Percentiles rank a stretch among this genome's conserved stretches.
Evolutionary conservation across 352 stramenopile genomes (phyloP).

Genomic region (Pythium insidiosum): DNA sequence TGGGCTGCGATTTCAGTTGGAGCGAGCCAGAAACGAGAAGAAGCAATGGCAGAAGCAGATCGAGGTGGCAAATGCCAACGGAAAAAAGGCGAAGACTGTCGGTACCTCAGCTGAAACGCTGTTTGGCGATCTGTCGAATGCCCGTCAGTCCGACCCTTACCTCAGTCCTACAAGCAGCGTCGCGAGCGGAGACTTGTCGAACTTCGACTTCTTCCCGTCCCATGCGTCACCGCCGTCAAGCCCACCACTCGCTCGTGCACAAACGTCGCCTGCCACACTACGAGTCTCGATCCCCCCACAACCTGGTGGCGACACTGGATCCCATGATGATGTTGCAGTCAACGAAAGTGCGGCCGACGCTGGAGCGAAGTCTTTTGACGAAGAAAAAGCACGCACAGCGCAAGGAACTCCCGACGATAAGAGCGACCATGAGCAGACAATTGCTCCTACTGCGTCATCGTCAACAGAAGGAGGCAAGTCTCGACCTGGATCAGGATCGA

Average conservation of each 20-base stretch:
- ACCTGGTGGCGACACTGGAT: neutral
- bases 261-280: neutral
- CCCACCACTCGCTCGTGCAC: conserved; percentile 5
- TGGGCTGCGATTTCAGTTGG: conserved; percentile 58
- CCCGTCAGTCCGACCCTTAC: neutral
- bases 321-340: too few relatives aligned
- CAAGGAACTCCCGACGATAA: conserved; percentile 19
- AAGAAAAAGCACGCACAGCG: conserved; percentile 6
- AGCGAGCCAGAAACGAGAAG: conserved; percentile 74
- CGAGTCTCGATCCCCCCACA: neutral
- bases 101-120: conserved; percentile 1
- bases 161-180: conserved; percentile 34
- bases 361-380: too few relatives aligned
- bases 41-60: conserved; percentile 67
- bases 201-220: conserved; percentile 37
- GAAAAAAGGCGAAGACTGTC: too few relatives aligned
- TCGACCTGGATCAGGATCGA: conserved; percentile 26
- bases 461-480: too few relatives aligned
- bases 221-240: conserved; percentile 9
- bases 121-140: conserved; percentile 4
- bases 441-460: conserved; percentile 6
- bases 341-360: too few relatives aligned
- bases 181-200: conserved; percentile 39
- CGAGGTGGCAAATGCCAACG: conserved; percentile 7
- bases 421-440: conserved; percentile 17